Evolutionary conservation across 2,329 filamentous ascomycete genomes (phyloP), one percentile per base, ranked within the genome.

Genomic region (Nothopassalora personata): DNA sequence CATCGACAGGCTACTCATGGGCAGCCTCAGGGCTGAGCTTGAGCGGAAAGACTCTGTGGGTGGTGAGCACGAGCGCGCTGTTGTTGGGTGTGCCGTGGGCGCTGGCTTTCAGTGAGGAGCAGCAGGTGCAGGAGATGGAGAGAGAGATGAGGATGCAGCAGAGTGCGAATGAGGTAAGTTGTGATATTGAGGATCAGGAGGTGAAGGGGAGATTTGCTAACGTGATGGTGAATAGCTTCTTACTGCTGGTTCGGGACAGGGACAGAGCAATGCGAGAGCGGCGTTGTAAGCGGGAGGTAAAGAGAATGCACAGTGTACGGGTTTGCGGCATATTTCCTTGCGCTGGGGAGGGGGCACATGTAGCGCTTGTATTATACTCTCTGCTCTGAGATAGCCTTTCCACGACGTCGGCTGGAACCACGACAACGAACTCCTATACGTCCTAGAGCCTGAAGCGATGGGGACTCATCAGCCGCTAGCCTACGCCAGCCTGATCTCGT

Each of bases 111-210:
- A 87, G 89, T 64, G 94, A 99, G 81, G 94, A 99, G 81, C 91
- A 97, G 82, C 90, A 96, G 81, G 86, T 96, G 74, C 82, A 93
- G 66, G 93, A 96, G 81, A 95, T 97, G 91, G 94, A 99, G 85
- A 86, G 91, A 76, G 93, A 97, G 80, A 91, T 92, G 84, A 87
- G 89, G 76, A 94, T 96, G 90, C 89, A 94, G 76, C 90, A 96
- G 83, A 85, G 89, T 71, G 91, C 91, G 64, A 87, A 89, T 72
- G 90, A 96, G 80, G 85, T 87, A 70, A 69, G 80, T 76, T 13
- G 11, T 45, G 5, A 11, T 43, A 7, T 49, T 54, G 43, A 34
- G n/a, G 7, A 33, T 10, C 13, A 13, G 11, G 9, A n/a, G 1
- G 3, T 13, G 19, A 4, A 11, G 11, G 39, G n/a, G 15, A 23